These are phyloP conservation scores for Candida multigemmis DNA, from an alignment of 805 yeast genomes.

Conservation along the genomic window DNA sequence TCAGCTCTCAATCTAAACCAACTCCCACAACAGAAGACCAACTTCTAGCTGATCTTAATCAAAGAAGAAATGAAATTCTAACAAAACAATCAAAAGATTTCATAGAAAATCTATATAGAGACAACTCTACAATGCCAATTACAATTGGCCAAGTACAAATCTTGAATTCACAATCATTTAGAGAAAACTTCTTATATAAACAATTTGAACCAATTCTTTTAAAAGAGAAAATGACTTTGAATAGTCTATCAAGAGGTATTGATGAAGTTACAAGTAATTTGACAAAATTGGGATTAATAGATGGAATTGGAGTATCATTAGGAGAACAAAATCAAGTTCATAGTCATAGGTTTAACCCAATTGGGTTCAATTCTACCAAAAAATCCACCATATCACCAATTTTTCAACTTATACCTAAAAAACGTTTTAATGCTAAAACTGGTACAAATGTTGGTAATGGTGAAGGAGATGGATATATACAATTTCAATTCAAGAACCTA, in stretches of 20 bases:
- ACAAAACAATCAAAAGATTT: slow-evolving; percentile 21
- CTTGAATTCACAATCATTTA: slow-evolving; percentile 37
- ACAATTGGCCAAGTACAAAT: slow-evolving; percentile 36
- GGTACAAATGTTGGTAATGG: slow-evolving; percentile 97
- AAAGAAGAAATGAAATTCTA: slow-evolving; percentile 21
- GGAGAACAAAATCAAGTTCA: too few species aligned
- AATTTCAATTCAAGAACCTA: slow-evolving; percentile 50
- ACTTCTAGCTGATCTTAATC: slow-evolving; percentile 14
- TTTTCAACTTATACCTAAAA: slow-evolving; percentile 42
- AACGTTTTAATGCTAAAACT: slow-evolving; percentile 72
- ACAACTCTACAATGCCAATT: slow-evolving; percentile 30
- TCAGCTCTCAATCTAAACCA: too few species aligned
- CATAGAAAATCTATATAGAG: slow-evolving; percentile 22
- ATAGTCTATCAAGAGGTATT: slow-evolving; percentile 27
- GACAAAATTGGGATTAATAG: slow-evolving; percentile 31
- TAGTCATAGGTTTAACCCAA: too few species aligned
- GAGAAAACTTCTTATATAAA: slow-evolving; percentile 34
- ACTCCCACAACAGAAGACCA: slow-evolving; percentile 13
- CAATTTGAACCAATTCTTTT: slow-evolving; percentile 41
- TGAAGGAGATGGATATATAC: slow-evolving; percentile 90
- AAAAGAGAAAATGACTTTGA: slow-evolving; percentile 22
- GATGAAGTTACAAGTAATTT: slow-evolving; percentile 38
- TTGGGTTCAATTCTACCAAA: too few species aligned
- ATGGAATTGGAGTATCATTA: slow-evolving; percentile 28
- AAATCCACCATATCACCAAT: slow-evolving; percentile 33